Evolutionary conservation across 345 rosid genomes (phyloP), one percentile per base, ranked within the genome.

Genomic region (Brassica incana): DNA sequence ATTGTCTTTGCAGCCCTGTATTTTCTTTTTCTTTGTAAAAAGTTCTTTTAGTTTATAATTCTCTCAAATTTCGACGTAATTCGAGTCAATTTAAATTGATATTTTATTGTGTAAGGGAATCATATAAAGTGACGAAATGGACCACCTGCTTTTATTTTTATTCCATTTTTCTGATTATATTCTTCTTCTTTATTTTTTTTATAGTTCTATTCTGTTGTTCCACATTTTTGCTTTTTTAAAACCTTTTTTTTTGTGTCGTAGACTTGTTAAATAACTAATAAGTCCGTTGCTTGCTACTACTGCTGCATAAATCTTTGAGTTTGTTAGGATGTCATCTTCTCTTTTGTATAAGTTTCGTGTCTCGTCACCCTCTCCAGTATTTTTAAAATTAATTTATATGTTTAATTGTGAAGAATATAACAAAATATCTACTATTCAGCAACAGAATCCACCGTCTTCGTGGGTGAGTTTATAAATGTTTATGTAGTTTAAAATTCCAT

Each of bases 361-460:
- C 52, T 67, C 29, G 54, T 59, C 43, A 1, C 38, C 48, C 27
- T 71, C n/a, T 10, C n/a, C 58, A 23, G 35, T 58, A 35, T 12
- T 62, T 77, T 0, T 2, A 27, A 8, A 48, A 20, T 70, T 62
- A 14, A 3, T 45, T 5, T 18, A 14, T 32, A 63, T 70, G 23
- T 4, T 61, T n/a, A 12, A 35, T 15, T 20, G 45, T 64, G 33
- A 64, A 4, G n/a, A 20, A 54, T 52, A 0, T 2, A 66, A 36
- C 30, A n/a, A 61, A 45, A 70, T 14, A 70, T 50, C 32, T 63
- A 27, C 25, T 35, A 52, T 71, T 77, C 76, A 71, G 43, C 77
- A 78, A 78, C 72, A 72, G 67, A 78, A 71, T 78, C 81, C 81
- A 66, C 40, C 62, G 36, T 78, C 77, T 58, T 72, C 73, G 81